phyloP scores from a whole-genome alignment of 495 filamentous ascomycete species.

The Xylaria nigripes region DNA sequence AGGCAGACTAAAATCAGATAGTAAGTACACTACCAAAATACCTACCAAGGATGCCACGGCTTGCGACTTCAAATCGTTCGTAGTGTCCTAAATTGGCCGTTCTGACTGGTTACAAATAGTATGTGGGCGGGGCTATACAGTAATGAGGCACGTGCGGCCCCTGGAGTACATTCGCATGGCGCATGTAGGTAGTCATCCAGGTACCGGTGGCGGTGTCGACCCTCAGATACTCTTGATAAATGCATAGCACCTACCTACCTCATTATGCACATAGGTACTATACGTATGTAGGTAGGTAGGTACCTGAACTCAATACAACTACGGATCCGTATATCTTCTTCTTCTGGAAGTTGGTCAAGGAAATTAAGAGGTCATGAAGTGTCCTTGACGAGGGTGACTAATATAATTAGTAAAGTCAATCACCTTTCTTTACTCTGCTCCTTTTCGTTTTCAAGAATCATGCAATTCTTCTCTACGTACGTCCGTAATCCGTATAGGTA shows the following conservation, averaged over 20 bases:
- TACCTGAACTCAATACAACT: too few relatives aligned
- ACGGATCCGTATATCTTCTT: too few relatives aligned
- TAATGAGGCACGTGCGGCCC: background rate
- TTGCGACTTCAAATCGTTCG: background rate
- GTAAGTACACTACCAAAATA: conserved; percentile 6
- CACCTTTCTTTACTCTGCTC: conserved; percentile 3
- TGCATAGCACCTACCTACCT: background rate
- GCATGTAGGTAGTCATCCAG: background rate
- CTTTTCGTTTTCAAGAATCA: conserved; percentile 1
- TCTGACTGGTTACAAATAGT: conserved; percentile 3
- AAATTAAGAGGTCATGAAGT: too few relatives aligned
- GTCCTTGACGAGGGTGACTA: too few relatives aligned
- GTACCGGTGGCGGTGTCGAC: background rate
- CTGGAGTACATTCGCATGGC: background rate
- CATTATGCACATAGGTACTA: too few relatives aligned
- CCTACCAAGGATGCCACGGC: background rate
- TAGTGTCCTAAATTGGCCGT: conserved; percentile 4
- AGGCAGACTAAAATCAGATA: conserved; percentile 2
- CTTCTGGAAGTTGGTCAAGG: too few relatives aligned
- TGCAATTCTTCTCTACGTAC: too few relatives aligned
- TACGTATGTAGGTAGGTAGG: background rate
- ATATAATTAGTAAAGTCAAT: conserved; percentile 2
- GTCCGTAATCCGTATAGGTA: too few relatives aligned
- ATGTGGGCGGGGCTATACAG: background rate
- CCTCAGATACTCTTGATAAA: background rate